Conservation (phyloP, 768 basidiomycete genomes). For the Lyophyllum shimeji region DNA sequence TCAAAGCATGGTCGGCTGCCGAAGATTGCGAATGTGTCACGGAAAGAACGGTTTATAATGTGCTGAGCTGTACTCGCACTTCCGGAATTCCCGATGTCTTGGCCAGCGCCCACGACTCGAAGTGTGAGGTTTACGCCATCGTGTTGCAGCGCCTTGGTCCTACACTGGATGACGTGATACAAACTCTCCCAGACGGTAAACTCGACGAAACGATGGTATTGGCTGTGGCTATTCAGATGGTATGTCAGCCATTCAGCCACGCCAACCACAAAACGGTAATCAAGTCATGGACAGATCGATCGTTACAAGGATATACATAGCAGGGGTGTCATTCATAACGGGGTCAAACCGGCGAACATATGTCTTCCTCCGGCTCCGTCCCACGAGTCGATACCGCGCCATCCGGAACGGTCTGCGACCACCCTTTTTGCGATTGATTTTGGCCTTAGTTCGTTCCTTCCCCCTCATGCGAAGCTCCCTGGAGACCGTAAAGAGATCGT, state of each 20-base stretch:
- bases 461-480: slow-evolving; percentile 15
- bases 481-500: slow-evolving; percentile 19
- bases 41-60: slow-evolving; percentile 23
- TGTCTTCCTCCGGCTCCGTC: slow-evolving; percentile 19
- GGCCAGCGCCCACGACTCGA: slow-evolving; percentile 14
- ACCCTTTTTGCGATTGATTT: slow-evolving; percentile 27
- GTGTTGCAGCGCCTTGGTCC: slow-evolving; percentile 28
- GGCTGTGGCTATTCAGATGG: slow-evolving; percentile 29
- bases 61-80: slow-evolving; percentile 9
- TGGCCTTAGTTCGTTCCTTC: slow-evolving; percentile 22
- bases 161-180: slow-evolving; percentile 23
- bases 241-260: slow-evolving; percentile 1
- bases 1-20: slow-evolving; percentile 27
- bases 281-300: slow-evolving; percentile 20
- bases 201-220: slow-evolving; percentile 24
- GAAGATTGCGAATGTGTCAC: slow-evolving; percentile 26
- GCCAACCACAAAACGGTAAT: neutral
- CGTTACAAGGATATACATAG: slow-evolving; percentile 25
- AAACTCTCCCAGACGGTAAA: slow-evolving; percentile 10
- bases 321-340: slow-evolving; percentile 28
- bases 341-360: slow-evolving; percentile 32
- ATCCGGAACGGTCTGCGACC: no score
- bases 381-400: no score
- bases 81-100: slow-evolving; percentile 18
- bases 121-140: slow-evolving; percentile 23